Evolutionary conservation across 2,329 filamentous ascomycete genomes (phyloP).

Genomic region (Aspergillus puulaauensis): DNA sequence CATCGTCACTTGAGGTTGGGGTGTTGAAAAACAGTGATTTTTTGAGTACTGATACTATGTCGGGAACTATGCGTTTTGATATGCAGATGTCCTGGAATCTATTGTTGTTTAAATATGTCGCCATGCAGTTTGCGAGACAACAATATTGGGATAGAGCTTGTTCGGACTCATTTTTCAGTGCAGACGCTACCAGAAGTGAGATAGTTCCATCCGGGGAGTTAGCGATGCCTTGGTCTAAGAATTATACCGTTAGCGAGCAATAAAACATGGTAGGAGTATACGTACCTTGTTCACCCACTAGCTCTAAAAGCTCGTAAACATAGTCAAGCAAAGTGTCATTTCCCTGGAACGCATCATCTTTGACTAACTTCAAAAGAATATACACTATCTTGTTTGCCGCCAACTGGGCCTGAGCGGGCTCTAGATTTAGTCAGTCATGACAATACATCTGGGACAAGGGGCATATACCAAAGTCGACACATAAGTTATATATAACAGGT

Average conservation of each 20-base stretch:
- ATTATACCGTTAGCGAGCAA: not conserved
- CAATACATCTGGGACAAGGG: not conserved
- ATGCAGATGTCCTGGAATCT: slow-evolving; percentile 41
- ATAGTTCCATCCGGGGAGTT: slow-evolving; percentile 36
- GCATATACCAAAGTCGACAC: slow-evolving; percentile 43
- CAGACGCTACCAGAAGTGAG: slow-evolving; percentile 34
- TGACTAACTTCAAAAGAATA: slow-evolving; percentile 37
- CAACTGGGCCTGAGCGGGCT: slow-evolving; percentile 40
- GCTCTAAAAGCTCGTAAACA: slow-evolving; percentile 41
- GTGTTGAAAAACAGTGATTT: slow-evolving; percentile 29
- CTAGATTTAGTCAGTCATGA: slow-evolving; percentile 27
- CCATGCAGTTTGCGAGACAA: slow-evolving; percentile 33
- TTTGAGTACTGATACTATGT: slow-evolving; percentile 32
- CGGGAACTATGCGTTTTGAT: slow-evolving; percentile 30
- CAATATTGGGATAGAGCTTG: slow-evolving; percentile 32
- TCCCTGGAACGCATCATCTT: slow-evolving; percentile 30
- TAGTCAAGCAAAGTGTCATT: slow-evolving; percentile 36
- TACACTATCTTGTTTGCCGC: slow-evolving; percentile 37
- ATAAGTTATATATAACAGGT: slow-evolving; percentile 48
- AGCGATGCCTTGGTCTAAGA: slow-evolving; percentile 34
- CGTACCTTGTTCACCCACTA: slow-evolving; percentile 41
- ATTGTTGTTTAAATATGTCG: slow-evolving; percentile 36
- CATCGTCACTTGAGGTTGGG: slow-evolving; percentile 32
- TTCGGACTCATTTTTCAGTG: slow-evolving; percentile 24
- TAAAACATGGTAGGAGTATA: not conserved